Conservation (phyloP, 2,329 filamentous ascomycete genomes). For the Ampelomyces quisqualis region DNA sequence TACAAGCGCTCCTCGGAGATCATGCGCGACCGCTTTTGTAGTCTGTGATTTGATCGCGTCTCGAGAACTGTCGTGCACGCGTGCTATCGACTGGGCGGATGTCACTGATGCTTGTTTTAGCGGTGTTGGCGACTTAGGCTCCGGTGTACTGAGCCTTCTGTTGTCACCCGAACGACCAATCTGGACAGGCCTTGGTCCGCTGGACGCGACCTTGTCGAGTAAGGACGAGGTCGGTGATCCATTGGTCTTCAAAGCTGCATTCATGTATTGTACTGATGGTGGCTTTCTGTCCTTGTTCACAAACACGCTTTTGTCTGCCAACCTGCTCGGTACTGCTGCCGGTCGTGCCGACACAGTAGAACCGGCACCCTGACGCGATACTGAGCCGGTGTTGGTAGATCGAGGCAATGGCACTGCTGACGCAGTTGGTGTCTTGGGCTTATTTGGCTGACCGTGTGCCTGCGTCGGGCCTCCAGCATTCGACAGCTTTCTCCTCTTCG, state of each 20-base stretch:
- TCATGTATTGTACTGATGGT: constrained; percentile 25
- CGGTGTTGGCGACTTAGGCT: too few species aligned
- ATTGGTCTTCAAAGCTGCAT: constrained; percentile 19
- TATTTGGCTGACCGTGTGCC: background rate
- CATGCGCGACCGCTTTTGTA: too few species aligned
- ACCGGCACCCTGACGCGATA: too few species aligned
- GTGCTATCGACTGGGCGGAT: too few species aligned
- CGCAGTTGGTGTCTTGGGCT: background rate
- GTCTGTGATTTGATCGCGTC: too few species aligned
- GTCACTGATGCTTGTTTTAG: too few species aligned
- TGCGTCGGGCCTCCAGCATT: background rate
- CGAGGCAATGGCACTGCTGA: background rate
- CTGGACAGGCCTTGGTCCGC: constrained; percentile 11
- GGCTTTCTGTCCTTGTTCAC: constrained; percentile 8
- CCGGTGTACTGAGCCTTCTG: background rate
- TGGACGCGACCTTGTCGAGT: background rate
- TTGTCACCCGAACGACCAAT: constrained; percentile 9
- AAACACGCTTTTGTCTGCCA: background rate
- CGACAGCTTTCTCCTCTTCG: constrained; percentile 30
- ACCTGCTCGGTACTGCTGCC: background rate
- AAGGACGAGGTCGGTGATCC: constrained; percentile 5
- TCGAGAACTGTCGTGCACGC: too few species aligned
- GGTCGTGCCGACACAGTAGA: background rate
- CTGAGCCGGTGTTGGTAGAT: background rate
- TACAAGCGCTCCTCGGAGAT: too few species aligned